phyloP scores from a whole-genome alignment of 345 rosid genomes.

The Heritiera fomes region DNA sequence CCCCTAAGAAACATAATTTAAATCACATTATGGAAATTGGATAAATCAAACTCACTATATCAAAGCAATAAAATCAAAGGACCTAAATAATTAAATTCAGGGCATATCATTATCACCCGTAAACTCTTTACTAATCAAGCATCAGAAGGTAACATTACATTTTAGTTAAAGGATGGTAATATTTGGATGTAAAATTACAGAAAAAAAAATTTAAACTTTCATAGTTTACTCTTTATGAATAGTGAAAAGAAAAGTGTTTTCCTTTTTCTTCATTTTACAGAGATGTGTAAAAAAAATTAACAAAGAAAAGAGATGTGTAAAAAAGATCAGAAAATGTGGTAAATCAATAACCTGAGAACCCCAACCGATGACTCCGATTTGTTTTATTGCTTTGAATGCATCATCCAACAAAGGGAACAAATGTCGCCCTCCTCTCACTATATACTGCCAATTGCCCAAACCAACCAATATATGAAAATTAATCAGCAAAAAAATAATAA shows the following conservation, averaged over 20 bases:
- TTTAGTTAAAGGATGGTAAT: too few species aligned
- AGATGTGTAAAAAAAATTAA: background rate
- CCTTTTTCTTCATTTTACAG: background rate
- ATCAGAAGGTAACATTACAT: too few species aligned
- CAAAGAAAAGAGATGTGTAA: background rate
- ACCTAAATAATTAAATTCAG: too few species aligned
- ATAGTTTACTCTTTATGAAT: background rate
- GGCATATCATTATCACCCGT: background rate
- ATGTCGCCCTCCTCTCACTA: conserved; percentile 55
- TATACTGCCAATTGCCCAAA: conserved; percentile 30
- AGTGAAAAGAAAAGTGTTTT: background rate
- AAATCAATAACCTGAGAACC: conserved; percentile 43
- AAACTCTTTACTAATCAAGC: background rate
- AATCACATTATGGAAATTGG: background rate
- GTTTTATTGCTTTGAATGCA: conserved; percentile 51
- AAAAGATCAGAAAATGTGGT: background rate
- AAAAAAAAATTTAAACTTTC: background rate
- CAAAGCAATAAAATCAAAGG: background rate
- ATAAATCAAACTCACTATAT: background rate
- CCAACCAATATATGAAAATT: background rate
- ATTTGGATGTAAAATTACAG: too few species aligned
- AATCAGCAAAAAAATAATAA: background rate
- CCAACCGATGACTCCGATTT: conserved; percentile 56
- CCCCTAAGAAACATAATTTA: conserved; percentile 13
- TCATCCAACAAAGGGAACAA: conserved; percentile 47